These are phyloP conservation scores for Solanum aculeatissimum DNA, from an alignment of 305 asterid genomes.

Conservation along the genomic window DNA sequence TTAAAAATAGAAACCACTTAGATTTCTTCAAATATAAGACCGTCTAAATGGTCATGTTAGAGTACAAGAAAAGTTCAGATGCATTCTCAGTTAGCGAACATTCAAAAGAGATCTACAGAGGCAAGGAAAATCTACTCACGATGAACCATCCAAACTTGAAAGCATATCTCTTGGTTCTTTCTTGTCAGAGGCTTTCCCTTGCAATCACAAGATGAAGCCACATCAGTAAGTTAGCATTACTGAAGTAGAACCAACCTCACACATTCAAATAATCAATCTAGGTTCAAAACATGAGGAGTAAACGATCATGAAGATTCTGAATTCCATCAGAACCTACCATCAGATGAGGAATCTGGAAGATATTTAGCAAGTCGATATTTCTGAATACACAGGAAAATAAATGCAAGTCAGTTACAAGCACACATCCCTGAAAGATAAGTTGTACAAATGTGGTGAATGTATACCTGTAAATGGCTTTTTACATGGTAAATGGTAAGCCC, in stretches of 20 bases:
- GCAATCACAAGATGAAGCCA: not conserved
- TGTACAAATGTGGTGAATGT: not conserved
- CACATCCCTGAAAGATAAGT: not conserved
- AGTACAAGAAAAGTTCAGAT: not conserved
- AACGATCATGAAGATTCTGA: not conserved
- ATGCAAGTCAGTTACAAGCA: slow-evolving; percentile 4
- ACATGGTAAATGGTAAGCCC: slow-evolving; percentile 96
- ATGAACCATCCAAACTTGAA: slow-evolving; percentile 74
- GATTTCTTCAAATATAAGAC: not conserved
- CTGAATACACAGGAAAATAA: slow-evolving; percentile 29
- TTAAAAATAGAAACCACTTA: not conserved
- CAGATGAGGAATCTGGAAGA: slow-evolving; percentile 93
- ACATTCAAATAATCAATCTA: not conserved
- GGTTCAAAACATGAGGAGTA: not conserved
- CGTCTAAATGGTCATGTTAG: not conserved
- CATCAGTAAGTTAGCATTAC: not conserved
- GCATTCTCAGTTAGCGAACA: not conserved
- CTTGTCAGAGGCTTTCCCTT: slow-evolving; percentile 71
- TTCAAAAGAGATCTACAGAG: not conserved
- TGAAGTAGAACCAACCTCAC: not conserved
- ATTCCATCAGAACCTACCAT: slow-evolving; percentile 45
- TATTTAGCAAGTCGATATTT: slow-evolving; percentile 97
- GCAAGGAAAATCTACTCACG: slow-evolving; percentile 51
- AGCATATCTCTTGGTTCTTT: slow-evolving; percentile 77
- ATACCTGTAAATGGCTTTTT: slow-evolving; percentile 98